Percentiles rank a stretch among this genome's conserved stretches.
Evolutionary conservation across 306 rosid species (phyloP).

Genomic region (Cucurbita pepo): DNA sequence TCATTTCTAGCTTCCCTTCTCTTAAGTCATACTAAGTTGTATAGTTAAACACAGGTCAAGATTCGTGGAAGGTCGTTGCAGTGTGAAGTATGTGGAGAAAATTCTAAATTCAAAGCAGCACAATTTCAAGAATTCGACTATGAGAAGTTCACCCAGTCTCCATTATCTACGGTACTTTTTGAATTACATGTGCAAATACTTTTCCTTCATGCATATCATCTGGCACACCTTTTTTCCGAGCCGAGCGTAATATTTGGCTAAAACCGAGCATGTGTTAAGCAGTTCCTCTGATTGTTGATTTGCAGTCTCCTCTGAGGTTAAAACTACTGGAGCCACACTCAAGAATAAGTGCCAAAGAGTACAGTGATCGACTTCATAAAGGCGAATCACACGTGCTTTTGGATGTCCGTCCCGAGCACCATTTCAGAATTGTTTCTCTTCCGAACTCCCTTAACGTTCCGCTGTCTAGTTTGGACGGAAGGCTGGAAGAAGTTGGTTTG

Average conservation of each 20-base stretch:
- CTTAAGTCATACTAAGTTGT: neutral
- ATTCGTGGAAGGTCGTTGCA: slow-evolving; percentile 72
- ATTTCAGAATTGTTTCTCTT: slow-evolving; percentile 82
- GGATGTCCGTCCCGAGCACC: slow-evolving; percentile 78
- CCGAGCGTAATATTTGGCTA: neutral
- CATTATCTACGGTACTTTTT: slow-evolving; percentile 48
- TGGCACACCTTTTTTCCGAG: neutral
- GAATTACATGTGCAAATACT: neutral
- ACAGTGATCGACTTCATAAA: slow-evolving; percentile 27
- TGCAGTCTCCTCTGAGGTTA: slow-evolving; percentile 57
- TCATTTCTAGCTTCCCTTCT: neutral
- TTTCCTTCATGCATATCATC: neutral
- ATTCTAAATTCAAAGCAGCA: slow-evolving; percentile 35
- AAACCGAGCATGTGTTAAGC: neutral
- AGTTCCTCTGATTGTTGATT: neutral
- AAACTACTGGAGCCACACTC: slow-evolving; percentile 52
- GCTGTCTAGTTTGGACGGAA: slow-evolving; percentile 43
- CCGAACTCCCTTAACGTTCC: slow-evolving; percentile 75
- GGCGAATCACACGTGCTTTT: slow-evolving; percentile 55
- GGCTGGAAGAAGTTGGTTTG: slow-evolving; percentile 35
- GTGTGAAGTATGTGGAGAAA: slow-evolving; percentile 71
- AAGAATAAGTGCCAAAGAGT: slow-evolving; percentile 58
- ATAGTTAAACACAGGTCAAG: slow-evolving; percentile 47
- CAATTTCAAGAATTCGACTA: slow-evolving; percentile 69
- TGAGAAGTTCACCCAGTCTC: slow-evolving; percentile 73